phyloP scores from a whole-genome alignment of 2,329 filamentous ascomycete species.

The Exophiala calicioides region DNA sequence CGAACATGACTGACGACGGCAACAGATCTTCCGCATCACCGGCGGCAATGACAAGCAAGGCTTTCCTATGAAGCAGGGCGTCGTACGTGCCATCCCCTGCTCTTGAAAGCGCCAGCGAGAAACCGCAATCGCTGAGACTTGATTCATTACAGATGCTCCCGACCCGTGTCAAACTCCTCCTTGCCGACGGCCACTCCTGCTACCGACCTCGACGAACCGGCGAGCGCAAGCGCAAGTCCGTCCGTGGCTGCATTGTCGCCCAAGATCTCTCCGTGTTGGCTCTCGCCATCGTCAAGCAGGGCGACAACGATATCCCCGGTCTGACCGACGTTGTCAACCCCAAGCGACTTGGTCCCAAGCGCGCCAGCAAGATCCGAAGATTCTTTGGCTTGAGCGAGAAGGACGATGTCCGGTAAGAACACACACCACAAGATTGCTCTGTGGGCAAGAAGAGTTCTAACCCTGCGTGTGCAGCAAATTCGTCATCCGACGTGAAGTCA shows the following conservation, averaged over 20 bases:
- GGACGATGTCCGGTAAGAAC: slow-evolving; percentile 88
- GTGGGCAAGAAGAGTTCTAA: slow-evolving; percentile 33
- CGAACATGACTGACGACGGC: slow-evolving; percentile 18
- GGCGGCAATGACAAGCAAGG: slow-evolving; percentile 99
- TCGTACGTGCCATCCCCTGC: slow-evolving; percentile 51
- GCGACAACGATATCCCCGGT: slow-evolving; percentile 89
- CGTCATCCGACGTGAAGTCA: slow-evolving; percentile 97
- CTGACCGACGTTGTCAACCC: slow-evolving; percentile 97
- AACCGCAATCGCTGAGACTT: slow-evolving; percentile 31
- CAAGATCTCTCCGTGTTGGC: slow-evolving; percentile 94
- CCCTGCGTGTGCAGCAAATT: slow-evolving; percentile 88
- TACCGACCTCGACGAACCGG: slow-evolving; percentile 97
- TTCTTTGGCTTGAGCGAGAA: slow-evolving; percentile 99
- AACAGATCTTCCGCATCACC: slow-evolving; percentile 64
- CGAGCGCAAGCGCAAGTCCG: slow-evolving; percentile 99
- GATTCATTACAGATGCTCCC: slow-evolving; percentile 69
- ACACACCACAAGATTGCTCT: not conserved
- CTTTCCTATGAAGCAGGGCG: slow-evolving; percentile 99
- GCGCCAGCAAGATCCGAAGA: slow-evolving; percentile 98
- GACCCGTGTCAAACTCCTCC: slow-evolving; percentile 95
- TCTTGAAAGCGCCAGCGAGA: slow-evolving; percentile 32
- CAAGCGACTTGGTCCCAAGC: slow-evolving; percentile 99
- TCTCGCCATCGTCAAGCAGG: slow-evolving; percentile 96
- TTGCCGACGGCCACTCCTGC: slow-evolving; percentile 96
- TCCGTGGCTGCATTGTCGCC: slow-evolving; percentile 98